A percentile compares a stretch with the other conserved stretches of the same genome.
phyloP scores from a whole-genome alignment of 495 filamentous ascomycete genomes.

The Glarea lozoyensis region DNA sequence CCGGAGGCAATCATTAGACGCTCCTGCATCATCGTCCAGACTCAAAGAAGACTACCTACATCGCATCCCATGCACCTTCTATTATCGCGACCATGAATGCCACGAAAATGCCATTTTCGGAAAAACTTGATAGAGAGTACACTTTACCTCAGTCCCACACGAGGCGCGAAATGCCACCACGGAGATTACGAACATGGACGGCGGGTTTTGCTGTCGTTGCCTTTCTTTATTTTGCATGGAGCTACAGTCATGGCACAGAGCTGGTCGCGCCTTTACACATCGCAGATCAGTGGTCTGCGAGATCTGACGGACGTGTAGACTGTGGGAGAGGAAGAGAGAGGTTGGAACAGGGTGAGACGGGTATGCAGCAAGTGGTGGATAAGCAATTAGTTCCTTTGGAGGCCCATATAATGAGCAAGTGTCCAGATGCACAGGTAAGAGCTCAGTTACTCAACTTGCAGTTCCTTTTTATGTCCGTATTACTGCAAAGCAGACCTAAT shows the following conservation, averaged over 20 bases:
- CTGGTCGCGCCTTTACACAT: no score
- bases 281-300: background rate
- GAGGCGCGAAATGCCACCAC: conserved; percentile 1
- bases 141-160: no score
- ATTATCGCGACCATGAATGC: no score
- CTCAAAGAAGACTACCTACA: no score
- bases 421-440: conserved; percentile 64
- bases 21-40: no score
- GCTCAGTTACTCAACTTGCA: no score
- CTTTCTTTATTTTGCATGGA: conserved; percentile 16
- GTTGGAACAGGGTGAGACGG: background rate
- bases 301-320: background rate
- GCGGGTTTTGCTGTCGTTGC: conserved; percentile 11
- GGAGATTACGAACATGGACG: conserved; percentile 9
- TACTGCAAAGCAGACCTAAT: background rate
- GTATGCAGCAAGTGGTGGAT: background rate
- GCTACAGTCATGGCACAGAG: no score
- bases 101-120: no score
- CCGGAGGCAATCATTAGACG: no score
- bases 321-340: background rate
- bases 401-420: conserved; percentile 92
- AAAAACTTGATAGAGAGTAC: no score
- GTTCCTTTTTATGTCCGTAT: background rate
- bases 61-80: no score
- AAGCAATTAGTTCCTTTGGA: conserved; percentile 60